Evolutionary conservation across 371 early-diverging fungal genomes (phyloP).

Genomic region (Mucor circinelloides): DNA sequence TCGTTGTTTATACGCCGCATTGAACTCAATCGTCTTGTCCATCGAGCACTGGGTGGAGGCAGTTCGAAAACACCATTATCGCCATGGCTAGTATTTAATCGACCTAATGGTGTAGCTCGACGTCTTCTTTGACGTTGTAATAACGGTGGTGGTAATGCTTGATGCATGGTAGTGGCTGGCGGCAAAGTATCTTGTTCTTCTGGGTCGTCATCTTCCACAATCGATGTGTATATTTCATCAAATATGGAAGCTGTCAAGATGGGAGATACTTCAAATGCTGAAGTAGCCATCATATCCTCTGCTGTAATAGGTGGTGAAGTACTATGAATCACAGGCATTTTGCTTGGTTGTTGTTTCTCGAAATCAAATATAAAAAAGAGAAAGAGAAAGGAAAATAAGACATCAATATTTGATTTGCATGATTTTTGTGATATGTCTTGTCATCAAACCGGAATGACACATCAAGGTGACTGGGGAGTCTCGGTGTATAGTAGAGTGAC

Average conservation of each 20-base stretch:
- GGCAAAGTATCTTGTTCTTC: not conserved
- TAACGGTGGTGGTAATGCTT: not conserved
- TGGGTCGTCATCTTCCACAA: not conserved
- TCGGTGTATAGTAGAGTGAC: not conserved
- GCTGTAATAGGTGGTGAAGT: not conserved
- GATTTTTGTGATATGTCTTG: not conserved
- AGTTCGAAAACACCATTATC: not conserved
- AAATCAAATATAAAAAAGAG: not conserved
- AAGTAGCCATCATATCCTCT: conserved; percentile 18
- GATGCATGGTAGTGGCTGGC: not conserved
- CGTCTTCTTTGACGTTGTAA: not conserved
- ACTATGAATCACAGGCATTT: not conserved
- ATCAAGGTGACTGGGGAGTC: not conserved
- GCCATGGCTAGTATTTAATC: not conserved
- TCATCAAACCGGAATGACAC: not conserved
- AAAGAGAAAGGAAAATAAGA: not conserved
- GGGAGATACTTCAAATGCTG: conserved; percentile 14
- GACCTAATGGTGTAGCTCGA: not conserved
- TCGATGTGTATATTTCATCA: not conserved
- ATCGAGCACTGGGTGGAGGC: conserved; percentile 6
- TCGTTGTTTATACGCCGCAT: not conserved
- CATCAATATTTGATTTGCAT: not conserved
- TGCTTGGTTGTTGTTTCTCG: not conserved
- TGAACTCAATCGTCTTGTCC: conserved; percentile 5
- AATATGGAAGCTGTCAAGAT: conserved; percentile 7